Conservation (phyloP, 331 rosid genomes). For the Telfairia occidentalis region DNA sequence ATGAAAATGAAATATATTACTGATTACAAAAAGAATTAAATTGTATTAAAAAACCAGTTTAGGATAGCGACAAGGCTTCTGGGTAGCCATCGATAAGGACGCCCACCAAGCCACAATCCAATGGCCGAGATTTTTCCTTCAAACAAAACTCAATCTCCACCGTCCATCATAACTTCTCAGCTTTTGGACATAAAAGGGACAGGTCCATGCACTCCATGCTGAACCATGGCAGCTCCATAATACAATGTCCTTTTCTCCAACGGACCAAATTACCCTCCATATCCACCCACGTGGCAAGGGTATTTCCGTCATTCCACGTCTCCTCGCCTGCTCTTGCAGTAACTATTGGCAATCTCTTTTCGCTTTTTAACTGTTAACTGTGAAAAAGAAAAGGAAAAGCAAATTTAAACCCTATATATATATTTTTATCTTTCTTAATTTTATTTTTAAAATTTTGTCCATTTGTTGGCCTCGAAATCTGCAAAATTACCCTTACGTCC, state of each 20-base stretch:
- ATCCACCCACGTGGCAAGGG: neutral
- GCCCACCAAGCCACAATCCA: constrained; percentile 9
- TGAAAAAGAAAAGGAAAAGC: neutral
- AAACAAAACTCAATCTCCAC: neutral
- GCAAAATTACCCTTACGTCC: constrained; percentile 17
- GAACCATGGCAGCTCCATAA: constrained; percentile 30
- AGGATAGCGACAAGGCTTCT: constrained; percentile 21
- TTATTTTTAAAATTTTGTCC: neutral
- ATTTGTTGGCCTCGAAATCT: constrained; percentile 3
- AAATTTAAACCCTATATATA: neutral
- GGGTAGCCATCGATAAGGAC: constrained; percentile 24
- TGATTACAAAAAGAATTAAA: constrained; percentile 11
- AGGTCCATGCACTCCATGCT: constrained; percentile 35
- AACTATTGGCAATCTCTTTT: constrained; percentile 6
- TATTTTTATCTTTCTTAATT: neutral
- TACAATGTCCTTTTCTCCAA: constrained; percentile 22
- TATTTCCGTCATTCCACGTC: constrained; percentile 2
- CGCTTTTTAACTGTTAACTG: constrained; percentile 5
- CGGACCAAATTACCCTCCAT: constrained; percentile 25
- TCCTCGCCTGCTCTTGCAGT: neutral
- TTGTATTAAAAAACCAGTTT: neutral
- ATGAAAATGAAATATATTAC: constrained; percentile 22
- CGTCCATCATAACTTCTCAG: constrained; percentile 15
- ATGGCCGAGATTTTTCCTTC: constrained; percentile 17
- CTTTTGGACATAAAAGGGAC: constrained; percentile 30